Conservation (phyloP, 2,329 filamentous ascomycete genomes). For the Drechslerella dactyloides region DNA sequence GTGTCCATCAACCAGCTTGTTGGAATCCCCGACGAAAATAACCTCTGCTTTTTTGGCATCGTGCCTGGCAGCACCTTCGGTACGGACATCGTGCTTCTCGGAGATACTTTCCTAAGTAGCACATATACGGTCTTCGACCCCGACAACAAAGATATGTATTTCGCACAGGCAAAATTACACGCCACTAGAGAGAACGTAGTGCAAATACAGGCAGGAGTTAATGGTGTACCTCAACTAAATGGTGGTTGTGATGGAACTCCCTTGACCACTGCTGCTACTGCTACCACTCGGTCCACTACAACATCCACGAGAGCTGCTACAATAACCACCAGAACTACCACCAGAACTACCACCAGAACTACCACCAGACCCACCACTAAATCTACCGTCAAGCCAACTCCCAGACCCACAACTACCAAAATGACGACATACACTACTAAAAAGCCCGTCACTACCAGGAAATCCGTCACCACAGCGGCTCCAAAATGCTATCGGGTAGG, state of each 20-base stretch:
- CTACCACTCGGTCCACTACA: slow-evolving; percentile 13
- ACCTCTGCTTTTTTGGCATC: slow-evolving; percentile 65
- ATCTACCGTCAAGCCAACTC: slow-evolving; percentile 12
- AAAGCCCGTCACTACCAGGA: slow-evolving; percentile 11
- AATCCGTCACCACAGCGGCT: slow-evolving; percentile 14
- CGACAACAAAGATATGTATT: slow-evolving; percentile 62
- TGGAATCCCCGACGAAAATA: slow-evolving; percentile 55
- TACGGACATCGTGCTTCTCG: slow-evolving; percentile 61
- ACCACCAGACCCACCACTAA: not conserved
- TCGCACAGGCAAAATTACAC: slow-evolving; percentile 65
- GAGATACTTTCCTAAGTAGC: slow-evolving; percentile 67
- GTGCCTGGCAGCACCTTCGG: slow-evolving; percentile 56
- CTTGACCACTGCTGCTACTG: slow-evolving; percentile 7
- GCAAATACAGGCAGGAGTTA: slow-evolving; percentile 13
- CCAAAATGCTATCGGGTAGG: slow-evolving; percentile 30
- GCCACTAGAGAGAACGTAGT: slow-evolving; percentile 53
- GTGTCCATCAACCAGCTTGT: slow-evolving; percentile 14
- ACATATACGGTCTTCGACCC: slow-evolving; percentile 68
- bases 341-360: slow-evolving; percentile 4
- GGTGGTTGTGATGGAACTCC: slow-evolving; percentile 23
- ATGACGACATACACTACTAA: slow-evolving; percentile 5
- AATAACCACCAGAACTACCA: slow-evolving; percentile 6
- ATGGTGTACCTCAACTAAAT: slow-evolving; percentile 25
- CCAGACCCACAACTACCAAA: not conserved
- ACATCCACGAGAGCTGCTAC: slow-evolving; percentile 11